Evolutionary conservation across 2,329 filamentous ascomycete species (phyloP).

Genomic region (Alternaria panax): DNA sequence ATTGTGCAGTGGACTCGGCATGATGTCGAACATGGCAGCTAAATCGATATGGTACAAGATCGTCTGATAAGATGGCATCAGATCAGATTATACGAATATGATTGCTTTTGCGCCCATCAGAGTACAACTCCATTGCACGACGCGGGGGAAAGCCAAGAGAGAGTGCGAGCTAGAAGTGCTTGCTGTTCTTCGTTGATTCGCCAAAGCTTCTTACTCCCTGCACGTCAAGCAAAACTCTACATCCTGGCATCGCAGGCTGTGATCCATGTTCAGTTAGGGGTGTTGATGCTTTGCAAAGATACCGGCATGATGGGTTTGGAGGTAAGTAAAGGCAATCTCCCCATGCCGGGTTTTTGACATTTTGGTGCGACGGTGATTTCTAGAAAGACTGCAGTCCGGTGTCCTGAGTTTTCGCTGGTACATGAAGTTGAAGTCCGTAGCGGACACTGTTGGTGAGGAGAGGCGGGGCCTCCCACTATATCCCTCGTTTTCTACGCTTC

Average conservation of each 20-base stretch:
- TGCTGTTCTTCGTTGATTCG: not conserved
- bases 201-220: not conserved
- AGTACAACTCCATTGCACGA: not conserved
- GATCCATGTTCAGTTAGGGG: not conserved
- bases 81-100: constrained; percentile 4
- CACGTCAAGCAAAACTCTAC: constrained; percentile 1
- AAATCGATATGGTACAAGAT: not conserved
- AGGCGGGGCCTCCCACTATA: not conserved
- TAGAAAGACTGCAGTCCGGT: not conserved
- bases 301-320: not conserved
- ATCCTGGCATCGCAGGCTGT: not conserved
- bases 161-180: not conserved
- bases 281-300: not conserved
- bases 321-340: not conserved
- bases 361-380: not conserved
- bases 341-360: not conserved
- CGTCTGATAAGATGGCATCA: constrained; percentile 8
- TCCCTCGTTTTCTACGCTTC: not conserved
- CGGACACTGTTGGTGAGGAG: not conserved
- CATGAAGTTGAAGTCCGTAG: not conserved
- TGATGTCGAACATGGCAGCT: not conserved
- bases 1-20: not conserved
- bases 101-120: not conserved
- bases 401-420: not conserved
- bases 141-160: not conserved